Percentiles rank a stretch among this genome's conserved stretches.
These are phyloP conservation scores for Eudorina sp. DNA, from an alignment of 139 green algal genomes.

Conservation along the genomic window DNA sequence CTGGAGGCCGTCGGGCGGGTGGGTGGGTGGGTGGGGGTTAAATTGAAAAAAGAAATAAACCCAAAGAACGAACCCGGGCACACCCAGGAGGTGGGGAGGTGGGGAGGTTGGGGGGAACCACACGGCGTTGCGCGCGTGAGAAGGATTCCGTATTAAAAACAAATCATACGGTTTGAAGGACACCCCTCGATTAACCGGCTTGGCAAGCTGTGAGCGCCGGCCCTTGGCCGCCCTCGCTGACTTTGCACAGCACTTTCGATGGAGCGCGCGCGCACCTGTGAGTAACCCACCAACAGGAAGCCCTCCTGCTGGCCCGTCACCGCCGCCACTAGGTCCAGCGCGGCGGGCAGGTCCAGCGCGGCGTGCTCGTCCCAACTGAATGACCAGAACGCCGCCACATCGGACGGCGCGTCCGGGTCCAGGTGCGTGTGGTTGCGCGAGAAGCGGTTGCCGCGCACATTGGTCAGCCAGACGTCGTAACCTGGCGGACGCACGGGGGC, in stretches of 20 bases:
- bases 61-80: no score
- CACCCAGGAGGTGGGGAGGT: no score
- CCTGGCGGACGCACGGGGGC: no score
- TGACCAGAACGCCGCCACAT: constrained; percentile 65
- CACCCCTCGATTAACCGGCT: no score
- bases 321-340: constrained; percentile 52
- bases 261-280: constrained; percentile 30
- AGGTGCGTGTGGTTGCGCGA: constrained; percentile 74
- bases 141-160: no score
- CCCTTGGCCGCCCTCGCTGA: no score
- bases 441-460: constrained; percentile 72
- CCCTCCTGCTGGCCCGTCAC: constrained; percentile 35
- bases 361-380: constrained; percentile 78
- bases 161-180: no score
- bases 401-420: neutral
- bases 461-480: constrained; percentile 69
- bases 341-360: constrained; percentile 71
- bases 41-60: no score
- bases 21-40: neutral
- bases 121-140: no score
- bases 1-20: constrained; percentile 44
- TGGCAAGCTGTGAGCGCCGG: no score
- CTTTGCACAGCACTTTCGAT: no score
- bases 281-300: constrained; percentile 59
- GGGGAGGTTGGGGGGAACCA: no score